phyloP scores from a whole-genome alignment of 257 asterid species.

The Coffea canephora region DNA sequence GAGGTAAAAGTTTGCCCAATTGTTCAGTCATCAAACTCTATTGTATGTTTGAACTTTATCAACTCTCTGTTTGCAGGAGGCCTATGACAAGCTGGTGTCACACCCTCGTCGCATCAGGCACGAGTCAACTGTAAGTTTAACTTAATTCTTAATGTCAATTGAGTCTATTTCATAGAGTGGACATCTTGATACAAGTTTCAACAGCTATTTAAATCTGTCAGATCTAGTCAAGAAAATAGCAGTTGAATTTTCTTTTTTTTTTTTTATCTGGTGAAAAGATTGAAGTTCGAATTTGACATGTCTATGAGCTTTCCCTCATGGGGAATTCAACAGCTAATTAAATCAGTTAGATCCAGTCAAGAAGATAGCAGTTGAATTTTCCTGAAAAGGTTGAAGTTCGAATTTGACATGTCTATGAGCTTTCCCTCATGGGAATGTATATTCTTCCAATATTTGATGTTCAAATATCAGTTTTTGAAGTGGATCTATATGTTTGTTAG shows the following conservation, averaged over 20 bases:
- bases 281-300: background rate
- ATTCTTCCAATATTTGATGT: background rate
- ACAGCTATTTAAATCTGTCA: background rate
- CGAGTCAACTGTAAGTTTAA: constrained; percentile 82
- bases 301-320: background rate
- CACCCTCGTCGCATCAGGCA: constrained; percentile 72
- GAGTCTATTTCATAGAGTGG: constrained; percentile 11
- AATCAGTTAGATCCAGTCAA: background rate
- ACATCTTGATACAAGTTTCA: background rate
- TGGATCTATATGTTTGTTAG: background rate
- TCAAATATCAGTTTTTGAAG: background rate
- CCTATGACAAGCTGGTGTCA: constrained; percentile 71
- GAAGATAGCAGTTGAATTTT: background rate
- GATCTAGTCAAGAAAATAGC: background rate
- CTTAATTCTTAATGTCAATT: constrained; percentile 19
- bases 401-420: background rate
- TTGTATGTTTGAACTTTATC: constrained; percentile 4
- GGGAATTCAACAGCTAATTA: background rate
- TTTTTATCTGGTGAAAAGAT: background rate
- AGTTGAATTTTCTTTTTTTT: no score
- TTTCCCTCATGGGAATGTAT: background rate
- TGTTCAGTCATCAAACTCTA: background rate
- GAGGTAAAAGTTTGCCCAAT: background rate
- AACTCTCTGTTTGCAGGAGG: constrained; percentile 51
- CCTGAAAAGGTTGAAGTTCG: background rate